Base-by-base conservation (phyloP, 257 asterid genomes). In the Eustoma russellianum region DNA sequence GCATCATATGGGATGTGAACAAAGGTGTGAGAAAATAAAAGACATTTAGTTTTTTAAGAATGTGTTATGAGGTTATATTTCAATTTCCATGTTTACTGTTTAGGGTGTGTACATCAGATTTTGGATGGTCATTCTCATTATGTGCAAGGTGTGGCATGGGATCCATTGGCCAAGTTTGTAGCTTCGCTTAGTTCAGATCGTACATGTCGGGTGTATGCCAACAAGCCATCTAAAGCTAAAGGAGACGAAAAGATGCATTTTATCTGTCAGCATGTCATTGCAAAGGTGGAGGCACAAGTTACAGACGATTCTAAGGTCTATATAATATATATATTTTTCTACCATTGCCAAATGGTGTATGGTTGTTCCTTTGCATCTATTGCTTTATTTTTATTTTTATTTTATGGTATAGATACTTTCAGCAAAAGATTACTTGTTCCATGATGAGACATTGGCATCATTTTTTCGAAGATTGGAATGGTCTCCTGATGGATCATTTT, bases 61-160 rank as follows among this genome's bases (percentile, higher is more conserved):
- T 40, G 9, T 38, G 5, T 33, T 34, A 33, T 60, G 17, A 17
- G 38, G n/a, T 15, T 28, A 12, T 41, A 53, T 24, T 52, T 57
- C 19, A 34, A 55, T 50, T 24, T 53, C 5, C 45, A 15, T 56
- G 35, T 64, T 55, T 18, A 28, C 56, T 46, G 48, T 63, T 59
- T 78, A 92, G 99, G 99, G 66, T 77, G 83, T 30, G 94, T 85
- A 48, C 85, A 66, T 74, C 99, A 92, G 74, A 83, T 76, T 55
- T 73, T 92, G 80, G 97, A 92, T 68, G 85, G 74, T 46, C 99
- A 92, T 77, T 68, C 67, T 73, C 99, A 92, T 77, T 92, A 92
- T 52, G 99, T 92, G 65, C 97, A 92, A 64, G 97, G 99, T 69
- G 99, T 92, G 48, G 79, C 97, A 45, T 92, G 94, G 95, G 99